A percentile compares a stretch with the other conserved stretches of the same genome.
These are phyloP conservation scores for Testicularia cyperi DNA, from an alignment of 1,284 basidiomycete genomes.

Conservation along the genomic window DNA sequence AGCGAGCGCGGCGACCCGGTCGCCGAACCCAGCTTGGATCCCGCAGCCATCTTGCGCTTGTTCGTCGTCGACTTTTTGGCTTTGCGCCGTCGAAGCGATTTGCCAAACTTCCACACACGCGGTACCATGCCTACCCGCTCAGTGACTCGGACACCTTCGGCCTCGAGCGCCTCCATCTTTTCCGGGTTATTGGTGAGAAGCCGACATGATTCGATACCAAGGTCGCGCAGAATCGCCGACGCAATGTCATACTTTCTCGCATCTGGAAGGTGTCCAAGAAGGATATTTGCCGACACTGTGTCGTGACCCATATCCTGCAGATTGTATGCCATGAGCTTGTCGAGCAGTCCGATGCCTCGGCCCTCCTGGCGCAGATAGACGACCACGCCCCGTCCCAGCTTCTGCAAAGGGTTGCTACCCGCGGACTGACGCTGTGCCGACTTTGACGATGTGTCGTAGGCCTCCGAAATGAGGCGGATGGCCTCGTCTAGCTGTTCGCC, in stretches of 20 bases:
- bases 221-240: conserved; percentile 81
- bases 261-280: conserved; percentile 92
- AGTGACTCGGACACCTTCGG: conserved; percentile 76
- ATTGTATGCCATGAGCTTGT: conserved; percentile 97
- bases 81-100: conserved; percentile 1
- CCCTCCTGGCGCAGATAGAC: conserved; percentile 98
- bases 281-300: conserved; percentile 92
- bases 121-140: conserved; percentile 95
- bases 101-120: conserved; percentile 71
- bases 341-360: conserved; percentile 92
- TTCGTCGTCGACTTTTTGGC: background rate
- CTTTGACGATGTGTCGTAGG: conserved; percentile 59
- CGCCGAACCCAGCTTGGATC: background rate
- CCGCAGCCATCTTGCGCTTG: conserved; percentile 13
- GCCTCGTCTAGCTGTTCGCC: conserved; percentile 98
- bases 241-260: conserved; percentile 91
- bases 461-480: conserved; percentile 75
- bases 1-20: background rate
- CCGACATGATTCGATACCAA: conserved; percentile 72
- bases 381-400: conserved; percentile 71
- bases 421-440: background rate
- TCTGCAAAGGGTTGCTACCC: background rate
- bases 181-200: conserved; percentile 97
- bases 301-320: conserved; percentile 97
- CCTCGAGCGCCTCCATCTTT: conserved; percentile 83